Conservation (phyloP, 2,329 filamentous ascomycete genomes). For the Curvularia sp. region DNA sequence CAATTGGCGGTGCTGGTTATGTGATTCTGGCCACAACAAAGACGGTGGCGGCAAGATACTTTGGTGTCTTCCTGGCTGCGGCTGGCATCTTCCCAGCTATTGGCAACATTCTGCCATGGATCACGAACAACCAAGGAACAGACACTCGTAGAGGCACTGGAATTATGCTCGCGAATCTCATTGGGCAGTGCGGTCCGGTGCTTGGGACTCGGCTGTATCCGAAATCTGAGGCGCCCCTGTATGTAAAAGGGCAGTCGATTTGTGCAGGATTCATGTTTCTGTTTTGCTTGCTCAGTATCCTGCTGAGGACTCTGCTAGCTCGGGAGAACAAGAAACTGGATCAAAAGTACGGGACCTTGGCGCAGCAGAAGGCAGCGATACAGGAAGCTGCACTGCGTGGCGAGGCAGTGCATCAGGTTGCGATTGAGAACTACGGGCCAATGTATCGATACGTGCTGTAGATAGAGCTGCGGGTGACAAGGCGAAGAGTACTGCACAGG, state of each 20-base stretch:
- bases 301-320: slow-evolving; percentile 40
- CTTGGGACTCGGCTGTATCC: slow-evolving; percentile 49
- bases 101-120: slow-evolving; percentile 74
- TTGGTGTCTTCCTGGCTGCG: slow-evolving; percentile 62
- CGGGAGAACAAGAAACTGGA: slow-evolving; percentile 51
- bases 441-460: slow-evolving; percentile 41
- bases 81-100: slow-evolving; percentile 71
- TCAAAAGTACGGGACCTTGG: slow-evolving; percentile 39
- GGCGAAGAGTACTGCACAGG: neutral
- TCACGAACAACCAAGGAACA: slow-evolving; percentile 72
- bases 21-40: slow-evolving; percentile 66
- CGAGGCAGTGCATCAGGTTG: slow-evolving; percentile 24
- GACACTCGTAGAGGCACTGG: slow-evolving; percentile 71
- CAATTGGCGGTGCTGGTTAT: slow-evolving; percentile 68
- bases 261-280: slow-evolving; percentile 51
- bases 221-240: slow-evolving; percentile 39
- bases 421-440: slow-evolving; percentile 46
- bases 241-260: slow-evolving; percentile 46
- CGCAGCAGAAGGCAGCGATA: slow-evolving; percentile 34
- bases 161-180: slow-evolving; percentile 70
- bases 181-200: slow-evolving; percentile 61
- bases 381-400: slow-evolving; percentile 26
- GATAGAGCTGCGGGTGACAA: neutral
- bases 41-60: slow-evolving; percentile 59
- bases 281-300: slow-evolving; percentile 40